Evolutionary conservation across 306 rosid species (phyloP), one percentile per base, ranked within the genome.

Genomic region (Pyrus communis): DNA sequence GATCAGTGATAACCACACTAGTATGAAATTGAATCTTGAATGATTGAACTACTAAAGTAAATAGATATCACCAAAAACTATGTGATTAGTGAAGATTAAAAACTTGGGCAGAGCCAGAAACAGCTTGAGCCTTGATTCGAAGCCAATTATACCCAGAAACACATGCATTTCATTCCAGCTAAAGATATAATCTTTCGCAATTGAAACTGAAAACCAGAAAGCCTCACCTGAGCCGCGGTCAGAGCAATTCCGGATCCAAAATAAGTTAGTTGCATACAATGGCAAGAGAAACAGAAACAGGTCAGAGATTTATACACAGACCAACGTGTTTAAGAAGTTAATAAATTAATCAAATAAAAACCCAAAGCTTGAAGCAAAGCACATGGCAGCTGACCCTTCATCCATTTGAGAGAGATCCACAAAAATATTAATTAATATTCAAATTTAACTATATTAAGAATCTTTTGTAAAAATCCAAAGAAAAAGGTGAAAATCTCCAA

Each of bases 211-310:
- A 74, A 78, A 70, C 43, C 22, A 77, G 55, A 78, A 79, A 80
- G 63, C 87, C 96, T 87, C 80, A 94, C 97, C 93, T 80, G 78
- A 28, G 75, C 78, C 71, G 61, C 21, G 87, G 75, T 79, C 70
- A 54, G 78, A 79, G 82, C 69, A 79, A 82, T 75, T 86, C 79
- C 75, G 78, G 85, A 84, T 86, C 91, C 81, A 68, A 69, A 77
- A 80, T 43, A 55, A 81, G 78, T 75, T 59, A 82, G 84, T 60
- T 67, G 87, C 84, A 73, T 72, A 70, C 77, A 82, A 82, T 63
- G 69, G 6, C 33, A 69, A 81, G 79, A 74, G 45, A 69, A 75
- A 73, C 60, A 78, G 67, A 35, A 75, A 65, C 19, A 64, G 64
- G 81, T 82, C 75, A 82, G 79, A 82, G 78, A 52, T 74, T 61